Base-by-base conservation (phyloP, 2,329 filamentous ascomycete genomes). In the Sporothrix inflata region DNA sequence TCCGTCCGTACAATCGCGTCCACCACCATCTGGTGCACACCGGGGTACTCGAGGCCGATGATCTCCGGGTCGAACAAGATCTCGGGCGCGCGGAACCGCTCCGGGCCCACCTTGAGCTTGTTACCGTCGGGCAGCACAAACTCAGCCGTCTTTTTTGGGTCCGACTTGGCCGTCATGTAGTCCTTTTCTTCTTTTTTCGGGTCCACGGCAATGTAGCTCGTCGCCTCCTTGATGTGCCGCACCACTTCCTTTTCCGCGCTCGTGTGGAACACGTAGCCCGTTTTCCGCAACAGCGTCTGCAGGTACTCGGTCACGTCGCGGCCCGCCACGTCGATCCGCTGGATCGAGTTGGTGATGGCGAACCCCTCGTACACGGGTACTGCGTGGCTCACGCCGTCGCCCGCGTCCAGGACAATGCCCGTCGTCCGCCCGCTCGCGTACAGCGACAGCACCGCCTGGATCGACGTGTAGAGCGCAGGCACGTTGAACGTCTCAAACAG, bases 211-310 rank as follows among this genome's bases (percentile, higher is more conserved):
- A 99, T 92, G 80, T 98, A 99, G 72, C 93, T 92, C 65, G 94
- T 91, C 79, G 92, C 93, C 86, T 99, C 96, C 84, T 99, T 99
- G 84, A 99, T 98, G 82, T 94, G 88, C 76, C 95, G 90, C 72
- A 99, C 96, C n/a, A 98, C 94, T 83, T 99, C 96, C 85, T 99
- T 99, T 86, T 99, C 96, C 14, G 96, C 96, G 80, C 94, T 98
- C 21, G 96, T 99, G 83, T 98, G 95, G 81, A 99, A 97, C 21
- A 98, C 90, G 80, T 96, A 94, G 67, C 96, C 96, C 77, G 91
- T 93, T 86, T 98, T 98, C 78, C 96, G 89, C 76, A 99, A 85
- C 77, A 98, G 84, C 73, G 92, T 90, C 83, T 99, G 96, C 83
- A 99, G 85, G 80, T 99, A 90, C 82, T 99, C 96, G 63, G 96